A percentile compares a stretch with the other conserved stretches of the same genome.
Conservation (phyloP, 805 yeast genomes). For the Ogataea paraovalis region DNA sequence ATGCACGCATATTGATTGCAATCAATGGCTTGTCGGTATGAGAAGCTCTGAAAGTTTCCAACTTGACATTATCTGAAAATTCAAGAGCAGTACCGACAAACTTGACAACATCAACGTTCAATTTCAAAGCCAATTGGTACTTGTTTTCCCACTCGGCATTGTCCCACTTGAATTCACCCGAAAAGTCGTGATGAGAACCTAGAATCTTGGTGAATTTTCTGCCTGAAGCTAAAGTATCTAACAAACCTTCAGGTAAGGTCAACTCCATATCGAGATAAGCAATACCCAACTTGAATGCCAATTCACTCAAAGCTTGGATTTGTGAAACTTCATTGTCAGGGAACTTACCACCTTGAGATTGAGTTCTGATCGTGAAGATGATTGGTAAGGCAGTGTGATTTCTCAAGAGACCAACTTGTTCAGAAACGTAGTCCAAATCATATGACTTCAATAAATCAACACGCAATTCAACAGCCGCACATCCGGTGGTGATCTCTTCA, state of each 20-base stretch:
- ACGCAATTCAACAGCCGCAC: conserved; percentile 78
- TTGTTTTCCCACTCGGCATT: conserved; percentile 70
- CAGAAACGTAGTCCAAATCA: conserved; percentile 55
- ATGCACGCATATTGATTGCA: conserved; percentile 76
- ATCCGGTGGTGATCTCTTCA: conserved; percentile 58
- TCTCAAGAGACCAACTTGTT: conserved; percentile 70
- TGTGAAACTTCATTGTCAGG: conserved; percentile 51
- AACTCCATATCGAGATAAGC: conserved; percentile 80
- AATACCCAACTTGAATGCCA: conserved; percentile 75
- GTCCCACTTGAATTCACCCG: conserved; percentile 61
- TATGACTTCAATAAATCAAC: conserved; percentile 62
- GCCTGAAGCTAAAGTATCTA: conserved; percentile 45
- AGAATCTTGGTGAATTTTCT: conserved; percentile 67
- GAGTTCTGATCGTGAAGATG: conserved; percentile 74
- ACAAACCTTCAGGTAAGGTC: conserved; percentile 54
- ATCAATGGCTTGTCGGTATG: conserved; percentile 64
- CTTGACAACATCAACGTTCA: conserved; percentile 72
- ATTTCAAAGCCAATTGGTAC: conserved; percentile 59
- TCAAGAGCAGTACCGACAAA: conserved; percentile 73
- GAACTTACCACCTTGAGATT: conserved; percentile 78
- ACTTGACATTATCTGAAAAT: conserved; percentile 61
- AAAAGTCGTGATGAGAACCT: conserved; percentile 78
- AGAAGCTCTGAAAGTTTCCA: conserved; percentile 63
- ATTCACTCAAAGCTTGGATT: conserved; percentile 46
- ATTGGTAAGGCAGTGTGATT: conserved; percentile 66